These are phyloP conservation scores for Hericium alpestre DNA, from an alignment of 768 basidiomycete genomes.

Conservation along the genomic window DNA sequence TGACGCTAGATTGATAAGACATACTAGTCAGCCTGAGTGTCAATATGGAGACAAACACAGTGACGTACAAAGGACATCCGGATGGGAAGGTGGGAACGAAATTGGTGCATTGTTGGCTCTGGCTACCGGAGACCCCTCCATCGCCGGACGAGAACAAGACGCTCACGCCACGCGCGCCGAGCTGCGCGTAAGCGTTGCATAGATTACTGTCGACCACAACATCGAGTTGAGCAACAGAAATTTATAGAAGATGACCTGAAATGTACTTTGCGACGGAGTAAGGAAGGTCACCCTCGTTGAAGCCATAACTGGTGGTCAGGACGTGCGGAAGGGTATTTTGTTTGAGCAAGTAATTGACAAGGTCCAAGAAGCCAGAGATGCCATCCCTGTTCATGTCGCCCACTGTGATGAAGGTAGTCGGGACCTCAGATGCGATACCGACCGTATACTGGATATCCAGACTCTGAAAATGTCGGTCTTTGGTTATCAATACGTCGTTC, in stretches of 20 bases:
- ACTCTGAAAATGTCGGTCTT: slow-evolving; percentile 2
- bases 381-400: slow-evolving; percentile 10
- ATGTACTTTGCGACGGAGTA: not conserved
- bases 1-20: slow-evolving; percentile 14
- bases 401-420: slow-evolving; percentile 15
- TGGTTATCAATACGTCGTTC: not conserved
- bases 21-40: not conserved
- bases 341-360: slow-evolving; percentile 13
- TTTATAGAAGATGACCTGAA: not conserved
- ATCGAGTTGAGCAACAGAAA: not conserved
- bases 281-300: slow-evolving; percentile 8
- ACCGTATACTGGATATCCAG: slow-evolving; percentile 18
- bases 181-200: slow-evolving; percentile 19
- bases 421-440: slow-evolving; percentile 13
- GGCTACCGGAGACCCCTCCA: slow-evolving; percentile 13
- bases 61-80: slow-evolving; percentile 16
- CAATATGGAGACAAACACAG: not conserved
- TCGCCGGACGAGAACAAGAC: slow-evolving; percentile 17
- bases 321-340: slow-evolving; percentile 12
- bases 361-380: slow-evolving; percentile 12
- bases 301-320: slow-evolving; percentile 14
- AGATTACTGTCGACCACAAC: slow-evolving; percentile 5
- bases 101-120: slow-evolving; percentile 2
- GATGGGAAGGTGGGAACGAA: slow-evolving; percentile 15
- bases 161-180: slow-evolving; percentile 20